Evolutionary conservation across 305 asterid genomes (phyloP).

Genomic region (Fraxinus angustifolia): DNA sequence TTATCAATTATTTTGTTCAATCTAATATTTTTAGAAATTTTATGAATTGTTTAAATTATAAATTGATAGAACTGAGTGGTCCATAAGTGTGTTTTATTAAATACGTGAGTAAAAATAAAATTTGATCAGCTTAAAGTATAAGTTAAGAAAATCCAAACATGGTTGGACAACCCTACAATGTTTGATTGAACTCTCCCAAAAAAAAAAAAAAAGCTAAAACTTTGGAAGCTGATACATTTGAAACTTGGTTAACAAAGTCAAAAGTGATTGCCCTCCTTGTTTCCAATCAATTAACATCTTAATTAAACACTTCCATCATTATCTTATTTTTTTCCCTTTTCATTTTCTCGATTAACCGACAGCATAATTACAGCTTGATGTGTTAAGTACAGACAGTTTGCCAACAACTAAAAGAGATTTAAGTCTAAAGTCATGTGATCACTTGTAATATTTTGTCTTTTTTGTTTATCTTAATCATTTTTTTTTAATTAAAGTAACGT

Average conservation of each 20-base stretch:
- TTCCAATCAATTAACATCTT: slow-evolving; percentile 33
- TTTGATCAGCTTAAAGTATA: background rate
- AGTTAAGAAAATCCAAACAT: background rate
- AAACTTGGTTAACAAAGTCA: slow-evolving; percentile 36
- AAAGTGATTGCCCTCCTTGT: slow-evolving; percentile 39
- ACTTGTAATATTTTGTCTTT: slow-evolving; percentile 14
- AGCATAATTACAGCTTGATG: slow-evolving; percentile 36
- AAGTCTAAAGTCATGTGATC: slow-evolving; percentile 21
- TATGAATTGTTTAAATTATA: background rate
- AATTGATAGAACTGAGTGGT: background rate
- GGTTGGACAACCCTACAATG: background rate
- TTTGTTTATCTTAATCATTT: background rate
- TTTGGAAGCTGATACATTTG: background rate
- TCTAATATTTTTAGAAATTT: background rate
- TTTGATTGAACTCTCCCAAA: background rate
- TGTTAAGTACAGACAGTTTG: slow-evolving; percentile 38
- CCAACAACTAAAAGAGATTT: slow-evolving; percentile 20
- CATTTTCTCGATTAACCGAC: slow-evolving; percentile 41
- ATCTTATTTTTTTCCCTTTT: slow-evolving; percentile 10
- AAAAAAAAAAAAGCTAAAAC: background rate
- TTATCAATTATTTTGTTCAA: background rate
- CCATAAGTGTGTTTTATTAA: background rate
- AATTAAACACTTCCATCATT: slow-evolving; percentile 14
- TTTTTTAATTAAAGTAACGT: background rate
- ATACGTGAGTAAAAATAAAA: background rate